Percentiles rank a stretch among this genome's conserved stretches.
phyloP scores from a whole-genome alignment of 306 rosid species.

The Rosa lucieae region DNA sequence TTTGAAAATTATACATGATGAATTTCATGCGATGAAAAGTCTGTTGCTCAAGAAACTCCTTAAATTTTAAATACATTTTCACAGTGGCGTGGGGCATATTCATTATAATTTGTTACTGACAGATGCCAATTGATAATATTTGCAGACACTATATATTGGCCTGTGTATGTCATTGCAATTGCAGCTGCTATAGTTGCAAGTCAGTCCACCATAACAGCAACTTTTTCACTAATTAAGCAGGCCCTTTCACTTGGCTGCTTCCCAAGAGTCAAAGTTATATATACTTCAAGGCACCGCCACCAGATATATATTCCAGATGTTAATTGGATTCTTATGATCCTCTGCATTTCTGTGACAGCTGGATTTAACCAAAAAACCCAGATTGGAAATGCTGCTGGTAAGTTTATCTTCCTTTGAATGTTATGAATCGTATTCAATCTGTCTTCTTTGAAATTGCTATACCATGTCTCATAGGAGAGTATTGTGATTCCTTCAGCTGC shows the following conservation, averaged over 20 bases:
- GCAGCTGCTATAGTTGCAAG: constrained; percentile 94
- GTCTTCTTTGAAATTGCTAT: neutral
- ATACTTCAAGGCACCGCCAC: constrained; percentile 78
- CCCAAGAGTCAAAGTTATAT: constrained; percentile 92
- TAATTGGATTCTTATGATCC: constrained; percentile 94
- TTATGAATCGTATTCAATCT: neutral
- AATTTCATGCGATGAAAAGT: neutral
- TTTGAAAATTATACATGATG: neutral
- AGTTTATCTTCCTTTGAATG: constrained; percentile 12
- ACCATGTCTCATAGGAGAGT: neutral
- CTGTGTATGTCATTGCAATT: constrained; percentile 85
- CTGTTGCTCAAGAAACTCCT: neutral
- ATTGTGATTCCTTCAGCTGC: neutral
- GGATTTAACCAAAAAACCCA: constrained; percentile 89
- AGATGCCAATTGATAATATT: constrained; percentile 30
- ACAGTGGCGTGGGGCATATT: neutral
- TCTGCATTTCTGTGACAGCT: constrained; percentile 87
- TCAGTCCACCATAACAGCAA: constrained; percentile 92
- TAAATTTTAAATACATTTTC: neutral
- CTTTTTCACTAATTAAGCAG: constrained; percentile 88
- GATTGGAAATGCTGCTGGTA: constrained; percentile 97
- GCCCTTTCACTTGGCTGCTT: constrained; percentile 95
- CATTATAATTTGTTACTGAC: constrained; percentile 14
- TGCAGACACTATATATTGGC: constrained; percentile 81
- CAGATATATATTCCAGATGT: constrained; percentile 91